Percentiles rank a stretch among this genome's conserved stretches.
These are phyloP conservation scores for Candida maesae DNA, from an alignment of 805 yeast genomes.

Conservation along the genomic window DNA sequence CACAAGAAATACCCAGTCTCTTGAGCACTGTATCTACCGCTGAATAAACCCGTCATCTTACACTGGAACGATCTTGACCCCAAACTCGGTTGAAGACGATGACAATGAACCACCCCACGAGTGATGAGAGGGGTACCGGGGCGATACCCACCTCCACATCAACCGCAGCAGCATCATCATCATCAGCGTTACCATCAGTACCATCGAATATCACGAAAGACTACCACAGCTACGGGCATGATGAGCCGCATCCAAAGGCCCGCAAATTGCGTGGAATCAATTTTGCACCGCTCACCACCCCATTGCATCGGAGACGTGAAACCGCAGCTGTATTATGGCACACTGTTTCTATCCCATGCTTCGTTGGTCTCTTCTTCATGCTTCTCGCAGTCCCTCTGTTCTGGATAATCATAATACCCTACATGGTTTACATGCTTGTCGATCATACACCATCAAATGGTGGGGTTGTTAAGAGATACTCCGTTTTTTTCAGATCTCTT, in stretches of 20 bases:
- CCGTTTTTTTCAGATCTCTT: conserved; percentile 52
- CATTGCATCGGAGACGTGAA: conserved; percentile 55
- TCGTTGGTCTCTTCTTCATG: conserved; percentile 51
- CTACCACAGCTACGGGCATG: neutral
- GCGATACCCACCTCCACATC: too few relatives aligned
- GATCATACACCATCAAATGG: conserved; percentile 80
- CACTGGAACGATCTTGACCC: too few relatives aligned
- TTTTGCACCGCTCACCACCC: conserved; percentile 56
- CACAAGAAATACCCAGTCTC: too few relatives aligned
- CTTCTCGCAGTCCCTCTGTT: conserved; percentile 53
- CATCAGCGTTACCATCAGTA: too few relatives aligned
- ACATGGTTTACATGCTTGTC: conserved; percentile 51
- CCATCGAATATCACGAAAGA: too few relatives aligned
- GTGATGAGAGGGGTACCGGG: too few relatives aligned
- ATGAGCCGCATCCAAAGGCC: neutral
- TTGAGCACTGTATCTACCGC: too few relatives aligned
- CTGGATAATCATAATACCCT: conserved; percentile 69
- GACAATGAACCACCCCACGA: too few relatives aligned
- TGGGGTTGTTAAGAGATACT: conserved; percentile 51
- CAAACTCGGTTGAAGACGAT: too few relatives aligned
- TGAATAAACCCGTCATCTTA: too few relatives aligned
- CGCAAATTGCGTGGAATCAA: conserved; percentile 21
- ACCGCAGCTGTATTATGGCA: conserved; percentile 73
- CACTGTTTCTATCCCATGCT: conserved; percentile 61
- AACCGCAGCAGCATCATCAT: too few relatives aligned